These are phyloP conservation scores for Umbilicus rupestris DNA, from an alignment of 164 flowering plant genomes.

Conservation along the genomic window DNA sequence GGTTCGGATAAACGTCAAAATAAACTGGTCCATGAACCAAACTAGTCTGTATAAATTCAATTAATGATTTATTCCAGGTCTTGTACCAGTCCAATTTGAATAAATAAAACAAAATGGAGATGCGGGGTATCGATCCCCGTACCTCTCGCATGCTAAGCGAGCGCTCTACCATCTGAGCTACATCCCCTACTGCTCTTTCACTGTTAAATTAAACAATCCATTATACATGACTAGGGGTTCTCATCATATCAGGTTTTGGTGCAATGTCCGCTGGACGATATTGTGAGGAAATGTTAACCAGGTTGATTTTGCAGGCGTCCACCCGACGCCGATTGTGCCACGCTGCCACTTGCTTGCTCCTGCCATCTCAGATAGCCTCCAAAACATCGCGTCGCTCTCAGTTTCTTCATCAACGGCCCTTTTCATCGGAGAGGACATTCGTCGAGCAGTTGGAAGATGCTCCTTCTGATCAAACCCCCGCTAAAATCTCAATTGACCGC, in stretches of 20 bases:
- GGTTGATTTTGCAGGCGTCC: neutral
- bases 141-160: constrained; percentile 99
- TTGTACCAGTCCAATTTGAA: too few species aligned
- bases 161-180: constrained; percentile 99
- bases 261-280: neutral
- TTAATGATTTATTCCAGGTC: too few species aligned
- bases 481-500: constrained; percentile 61
- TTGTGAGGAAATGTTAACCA: neutral
- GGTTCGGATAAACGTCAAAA: too few species aligned
- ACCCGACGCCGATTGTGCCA: neutral
- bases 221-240: too few species aligned
- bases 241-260: too few species aligned
- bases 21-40: too few species aligned
- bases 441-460: constrained; percentile 6
- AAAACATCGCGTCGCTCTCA: neutral
- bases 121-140: constrained; percentile 94
- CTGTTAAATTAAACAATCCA: too few species aligned
- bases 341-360: neutral
- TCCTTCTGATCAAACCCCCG: neutral
- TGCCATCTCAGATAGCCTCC: neutral
- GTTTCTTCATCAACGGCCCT: neutral
- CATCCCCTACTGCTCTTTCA: too few species aligned
- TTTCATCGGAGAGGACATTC: neutral
- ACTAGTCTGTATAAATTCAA: too few species aligned
- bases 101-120: constrained; percentile 61